These are phyloP conservation scores for Zygosaccharomyces pseudorouxii DNA, from an alignment of 805 yeast species.

Conservation along the genomic window DNA sequence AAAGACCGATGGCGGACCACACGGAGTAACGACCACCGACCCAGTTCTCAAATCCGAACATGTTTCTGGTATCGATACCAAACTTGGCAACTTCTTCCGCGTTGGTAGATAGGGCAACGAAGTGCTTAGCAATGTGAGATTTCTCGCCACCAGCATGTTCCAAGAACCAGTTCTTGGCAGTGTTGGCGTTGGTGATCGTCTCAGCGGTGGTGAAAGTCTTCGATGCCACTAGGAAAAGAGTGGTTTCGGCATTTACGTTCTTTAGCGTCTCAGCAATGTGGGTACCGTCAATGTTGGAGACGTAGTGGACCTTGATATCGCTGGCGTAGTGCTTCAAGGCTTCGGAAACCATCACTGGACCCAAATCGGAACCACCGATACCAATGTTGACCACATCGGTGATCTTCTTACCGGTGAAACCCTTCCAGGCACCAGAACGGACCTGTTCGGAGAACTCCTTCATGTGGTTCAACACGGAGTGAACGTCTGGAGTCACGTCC, in stretches of 20 bases:
- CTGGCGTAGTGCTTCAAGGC: constrained; percentile 87
- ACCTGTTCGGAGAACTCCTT: constrained; percentile 87
- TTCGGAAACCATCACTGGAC: constrained; percentile 99
- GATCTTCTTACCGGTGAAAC: constrained; percentile 92
- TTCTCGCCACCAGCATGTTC: constrained; percentile 52
- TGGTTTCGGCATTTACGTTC: constrained; percentile 78
- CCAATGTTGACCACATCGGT: constrained; percentile 96
- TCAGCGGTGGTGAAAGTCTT: constrained; percentile 99
- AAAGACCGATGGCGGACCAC: constrained; percentile 97
- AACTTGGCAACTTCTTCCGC: constrained; percentile 86
- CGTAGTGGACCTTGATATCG: constrained; percentile 80
- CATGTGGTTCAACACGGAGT: constrained; percentile 90
- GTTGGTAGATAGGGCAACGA: constrained; percentile 94
- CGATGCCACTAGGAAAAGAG: constrained; percentile 87
- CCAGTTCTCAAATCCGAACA: constrained; percentile 98
- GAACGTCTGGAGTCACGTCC: constrained; percentile 89
- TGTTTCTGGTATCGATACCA: constrained; percentile 95
- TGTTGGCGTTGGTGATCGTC: constrained; percentile 91
- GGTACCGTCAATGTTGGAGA: constrained; percentile 98
- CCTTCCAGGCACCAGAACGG: constrained; percentile 93
- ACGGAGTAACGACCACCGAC: constrained; percentile 99
- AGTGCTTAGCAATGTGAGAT: constrained; percentile 88
- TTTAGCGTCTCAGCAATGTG: constrained; percentile 89
- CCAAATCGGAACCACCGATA: constrained; percentile 97
- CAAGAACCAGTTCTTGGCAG: constrained; percentile 94